These are phyloP conservation scores for Davidsoniella eucalypti DNA, from an alignment of 2,329 filamentous ascomycete genomes.

Conservation along the genomic window DNA sequence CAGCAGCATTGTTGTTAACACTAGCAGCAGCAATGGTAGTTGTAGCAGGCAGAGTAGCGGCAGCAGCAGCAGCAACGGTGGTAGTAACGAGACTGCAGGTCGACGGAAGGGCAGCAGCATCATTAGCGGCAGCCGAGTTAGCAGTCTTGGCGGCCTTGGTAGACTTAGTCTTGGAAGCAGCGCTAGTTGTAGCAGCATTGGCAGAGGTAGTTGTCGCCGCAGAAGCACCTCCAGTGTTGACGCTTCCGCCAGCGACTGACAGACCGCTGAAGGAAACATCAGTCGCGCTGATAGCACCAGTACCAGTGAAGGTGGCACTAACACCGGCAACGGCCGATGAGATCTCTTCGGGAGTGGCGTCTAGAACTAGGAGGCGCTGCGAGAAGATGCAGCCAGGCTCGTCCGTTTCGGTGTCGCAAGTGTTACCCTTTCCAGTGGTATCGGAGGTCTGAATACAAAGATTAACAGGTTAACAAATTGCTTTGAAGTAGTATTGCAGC, in stretches of 20 bases:
- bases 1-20: constrained; percentile 1
- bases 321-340: constrained; percentile 28
- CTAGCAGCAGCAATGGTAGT: constrained; percentile 7
- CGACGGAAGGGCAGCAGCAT: constrained; percentile 1
- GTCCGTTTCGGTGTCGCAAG: constrained; percentile 32
- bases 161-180: constrained; percentile 1
- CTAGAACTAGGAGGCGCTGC: constrained; percentile 34
- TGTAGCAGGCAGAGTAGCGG: constrained; percentile 3
- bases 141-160: constrained; percentile 3
- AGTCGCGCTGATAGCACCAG: constrained; percentile 18
- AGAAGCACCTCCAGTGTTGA: constrained; percentile 4
- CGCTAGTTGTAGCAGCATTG: constrained; percentile 1
- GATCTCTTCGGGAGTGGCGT: constrained; percentile 36
- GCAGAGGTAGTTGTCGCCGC: constrained; percentile 3
- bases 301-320: constrained; percentile 20
- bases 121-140: neutral
- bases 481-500: neutral
- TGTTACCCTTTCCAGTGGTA: constrained; percentile 19
- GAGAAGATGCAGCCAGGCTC: constrained; percentile 37
- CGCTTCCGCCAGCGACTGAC: constrained; percentile 13
- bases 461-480: neutral
- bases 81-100: constrained; percentile 11
- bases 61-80: constrained; percentile 6
- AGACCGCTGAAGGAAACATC: constrained; percentile 17
- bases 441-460: constrained; percentile 11